A percentile compares a stretch with the other conserved stretches of the same genome.
phyloP scores from a whole-genome alignment of 2,329 filamentous ascomycete species.

The Elsinoe arachidis region DNA sequence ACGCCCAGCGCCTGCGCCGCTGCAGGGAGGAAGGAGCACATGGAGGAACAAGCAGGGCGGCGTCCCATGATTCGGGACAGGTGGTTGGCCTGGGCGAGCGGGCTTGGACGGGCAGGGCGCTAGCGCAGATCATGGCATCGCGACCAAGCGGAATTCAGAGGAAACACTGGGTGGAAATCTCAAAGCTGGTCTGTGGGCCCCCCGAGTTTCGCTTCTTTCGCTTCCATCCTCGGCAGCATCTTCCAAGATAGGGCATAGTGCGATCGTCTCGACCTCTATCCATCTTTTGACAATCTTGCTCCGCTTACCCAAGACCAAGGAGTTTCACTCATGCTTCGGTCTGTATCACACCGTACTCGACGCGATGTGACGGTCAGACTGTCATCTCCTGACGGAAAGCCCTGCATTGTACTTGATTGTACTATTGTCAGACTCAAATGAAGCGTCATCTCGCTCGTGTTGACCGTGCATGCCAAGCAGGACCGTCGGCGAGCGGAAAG shows the following conservation, averaged over 20 bases:
- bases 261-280: not conserved
- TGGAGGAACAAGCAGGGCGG: not conserved
- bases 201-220: not conserved
- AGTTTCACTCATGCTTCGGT: not conserved
- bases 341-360: not conserved
- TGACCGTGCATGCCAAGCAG: conserved; percentile 6
- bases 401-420: not conserved
- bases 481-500: not conserved
- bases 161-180: not conserved
- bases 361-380: not conserved
- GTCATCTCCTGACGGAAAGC: not conserved
- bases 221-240: not conserved
- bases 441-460: conserved; percentile 3
- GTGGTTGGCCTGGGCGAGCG: not conserved
- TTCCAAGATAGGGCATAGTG: conserved; percentile 4
- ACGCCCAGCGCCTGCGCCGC: not conserved
- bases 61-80: not conserved
- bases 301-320: not conserved
- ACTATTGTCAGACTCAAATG: not conserved
- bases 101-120: not conserved
- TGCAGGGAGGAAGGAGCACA: not conserved
- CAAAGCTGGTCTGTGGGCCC: too few relatives aligned
- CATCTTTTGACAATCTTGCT: not conserved
- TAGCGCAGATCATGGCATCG: not conserved
- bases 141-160: not conserved